Evolutionary conservation across 305 asterid species (phyloP).

Genomic region (Fraxinus xanthoxyloides): DNA sequence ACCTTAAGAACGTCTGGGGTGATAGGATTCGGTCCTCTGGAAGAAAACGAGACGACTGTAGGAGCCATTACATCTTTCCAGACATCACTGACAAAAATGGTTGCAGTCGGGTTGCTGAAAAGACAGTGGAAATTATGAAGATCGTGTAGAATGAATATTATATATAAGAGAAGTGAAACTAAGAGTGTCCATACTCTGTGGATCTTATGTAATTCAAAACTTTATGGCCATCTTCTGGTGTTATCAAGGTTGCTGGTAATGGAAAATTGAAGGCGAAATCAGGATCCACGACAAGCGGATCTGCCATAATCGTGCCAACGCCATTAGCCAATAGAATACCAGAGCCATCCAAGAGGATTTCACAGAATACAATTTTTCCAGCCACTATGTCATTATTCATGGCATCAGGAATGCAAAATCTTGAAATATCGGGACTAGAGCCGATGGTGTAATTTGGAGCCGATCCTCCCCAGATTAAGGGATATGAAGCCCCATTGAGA

Average conservation of each 20-base stretch:
- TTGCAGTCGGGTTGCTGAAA: conserved; percentile 43
- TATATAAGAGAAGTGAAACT: neutral
- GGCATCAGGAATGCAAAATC: conserved; percentile 21
- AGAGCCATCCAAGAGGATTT: conserved; percentile 39
- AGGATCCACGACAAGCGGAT: conserved; percentile 23
- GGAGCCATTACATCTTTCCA: conserved; percentile 53
- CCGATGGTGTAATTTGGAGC: conserved; percentile 50
- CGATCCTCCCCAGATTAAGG: conserved; percentile 47
- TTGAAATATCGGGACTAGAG: conserved; percentile 29
- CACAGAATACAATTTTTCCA: conserved; percentile 55
- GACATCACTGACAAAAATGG: conserved; percentile 41
- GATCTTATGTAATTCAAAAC: conserved; percentile 43
- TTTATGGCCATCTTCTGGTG: conserved; percentile 33
- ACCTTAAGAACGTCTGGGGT: conserved; percentile 63
- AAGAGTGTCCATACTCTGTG: conserved; percentile 33
- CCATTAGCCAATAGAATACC: conserved; percentile 37
- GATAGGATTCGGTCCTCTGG: conserved; percentile 52
- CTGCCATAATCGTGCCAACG: conserved; percentile 40
- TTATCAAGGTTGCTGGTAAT: conserved; percentile 42
- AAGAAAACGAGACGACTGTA: conserved; percentile 49
- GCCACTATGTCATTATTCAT: conserved; percentile 35
- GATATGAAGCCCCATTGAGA: conserved; percentile 8
- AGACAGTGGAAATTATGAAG: neutral
- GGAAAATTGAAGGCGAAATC: conserved; percentile 52
- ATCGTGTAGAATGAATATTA: neutral